phyloP scores from a whole-genome alignment of 352 stramenopile genomes.

The Phytopythium chamaehyphon region DNA sequence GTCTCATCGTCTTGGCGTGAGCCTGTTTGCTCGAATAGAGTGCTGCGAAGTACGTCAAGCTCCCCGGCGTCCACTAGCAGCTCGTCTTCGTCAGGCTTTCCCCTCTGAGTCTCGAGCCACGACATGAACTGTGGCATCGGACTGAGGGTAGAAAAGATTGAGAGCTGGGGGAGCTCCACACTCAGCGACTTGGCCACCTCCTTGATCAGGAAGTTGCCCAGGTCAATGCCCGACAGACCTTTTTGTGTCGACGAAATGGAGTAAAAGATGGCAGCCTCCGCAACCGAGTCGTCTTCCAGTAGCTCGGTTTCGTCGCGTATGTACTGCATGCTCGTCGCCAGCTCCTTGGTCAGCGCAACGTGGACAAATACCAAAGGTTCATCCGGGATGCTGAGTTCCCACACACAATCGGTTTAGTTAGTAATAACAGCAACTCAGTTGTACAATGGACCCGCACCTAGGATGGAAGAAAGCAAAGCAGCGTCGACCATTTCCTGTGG shows the following conservation, averaged over 20 bases:
- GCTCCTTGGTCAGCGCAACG: conserved; percentile 87
- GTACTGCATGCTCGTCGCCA: conserved; percentile 90
- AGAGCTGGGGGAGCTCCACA: conserved; percentile 58
- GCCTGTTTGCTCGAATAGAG: conserved; percentile 7
- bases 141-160: conserved; percentile 93
- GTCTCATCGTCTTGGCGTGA: conserved; percentile 10
- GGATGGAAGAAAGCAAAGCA: conserved; percentile 96
- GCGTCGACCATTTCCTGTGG: conserved; percentile 52
- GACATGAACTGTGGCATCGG: conserved; percentile 91
- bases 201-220: conserved; percentile 97
- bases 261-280: conserved; percentile 92
- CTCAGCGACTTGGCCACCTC: conserved; percentile 86
- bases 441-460: conserved; percentile 29
- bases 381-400: conserved; percentile 54
- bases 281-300: conserved; percentile 50
- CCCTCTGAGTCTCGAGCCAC: conserved; percentile 88
- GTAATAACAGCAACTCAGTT: not conserved
- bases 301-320: conserved; percentile 80
- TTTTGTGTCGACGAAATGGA: conserved; percentile 94
- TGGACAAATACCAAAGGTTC: conserved; percentile 95
- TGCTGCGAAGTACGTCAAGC: conserved; percentile 22
- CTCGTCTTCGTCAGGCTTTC: conserved; percentile 20
- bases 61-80: conserved; percentile 29
- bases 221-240: conserved; percentile 89
- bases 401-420: not conserved